Percentiles rank a stretch among this genome's conserved stretches.
Evolutionary conservation across 805 yeast genomes (phyloP).

Genomic region (Wilhelminamyces savonicus): DNA sequence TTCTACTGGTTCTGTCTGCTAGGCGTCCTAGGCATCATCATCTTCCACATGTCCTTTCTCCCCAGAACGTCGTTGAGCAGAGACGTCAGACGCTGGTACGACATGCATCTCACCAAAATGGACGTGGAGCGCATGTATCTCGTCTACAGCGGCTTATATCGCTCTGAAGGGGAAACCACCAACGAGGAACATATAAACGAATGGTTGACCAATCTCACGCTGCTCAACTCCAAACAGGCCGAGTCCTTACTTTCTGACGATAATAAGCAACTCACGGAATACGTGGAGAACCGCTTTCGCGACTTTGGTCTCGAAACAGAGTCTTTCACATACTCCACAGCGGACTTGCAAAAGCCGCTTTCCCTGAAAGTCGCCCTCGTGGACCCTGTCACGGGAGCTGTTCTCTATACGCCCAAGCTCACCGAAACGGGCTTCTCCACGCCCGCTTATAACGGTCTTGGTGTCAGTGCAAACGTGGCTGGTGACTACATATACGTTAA

Average conservation of each 20-base stretch:
- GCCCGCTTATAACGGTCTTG: conserved; percentile 25
- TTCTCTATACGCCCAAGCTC: conserved; percentile 20
- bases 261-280: conserved; percentile 9
- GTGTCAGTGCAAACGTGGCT: conserved; percentile 17
- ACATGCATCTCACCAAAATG: conserved; percentile 53
- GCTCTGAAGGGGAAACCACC: conserved; percentile 8
- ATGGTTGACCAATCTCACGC: conserved; percentile 24
- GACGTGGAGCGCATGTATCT: conserved; percentile 66
- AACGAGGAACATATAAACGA: conserved; percentile 6
- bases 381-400: conserved; percentile 12
- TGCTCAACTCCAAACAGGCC: conserved; percentile 12
- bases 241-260: conserved; percentile 19
- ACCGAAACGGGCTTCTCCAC: conserved; percentile 18
- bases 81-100: conserved; percentile 73
- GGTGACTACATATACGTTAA: conserved; percentile 24
- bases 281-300: conserved; percentile 20
- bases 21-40: conserved; percentile 46
- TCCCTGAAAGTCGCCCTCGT: conserved; percentile 19
- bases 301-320: conserved; percentile 20
- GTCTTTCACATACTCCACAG: conserved; percentile 7
- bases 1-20: conserved; percentile 41
- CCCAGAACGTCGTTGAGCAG: conserved; percentile 81
- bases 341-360: conserved; percentile 13
- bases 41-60: conserved; percentile 63
- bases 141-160: conserved; percentile 17